Percentiles rank a stretch among this genome's conserved stretches.
Evolutionary conservation across 805 yeast species (phyloP).

Genomic region (Ogataea ramenticola): DNA sequence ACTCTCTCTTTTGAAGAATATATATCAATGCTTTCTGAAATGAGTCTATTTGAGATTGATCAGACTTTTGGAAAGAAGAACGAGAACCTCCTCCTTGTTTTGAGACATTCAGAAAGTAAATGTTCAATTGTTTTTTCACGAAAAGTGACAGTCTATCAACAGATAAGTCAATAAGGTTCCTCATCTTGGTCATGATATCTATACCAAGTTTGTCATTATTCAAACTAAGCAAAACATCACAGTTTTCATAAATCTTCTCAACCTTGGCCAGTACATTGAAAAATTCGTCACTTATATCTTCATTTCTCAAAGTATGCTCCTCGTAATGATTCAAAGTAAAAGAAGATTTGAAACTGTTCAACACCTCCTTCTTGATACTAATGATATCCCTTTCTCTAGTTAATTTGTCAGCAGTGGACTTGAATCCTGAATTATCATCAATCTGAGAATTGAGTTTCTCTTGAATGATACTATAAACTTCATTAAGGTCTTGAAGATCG

Average conservation of each 20-base stretch:
- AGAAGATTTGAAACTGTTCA: conserved; percentile 46
- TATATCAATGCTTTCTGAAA: conserved; percentile 26
- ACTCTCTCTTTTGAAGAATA: conserved; percentile 30
- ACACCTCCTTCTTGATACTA: conserved; percentile 43
- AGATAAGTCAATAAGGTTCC: conserved; percentile 42
- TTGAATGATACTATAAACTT: conserved; percentile 15
- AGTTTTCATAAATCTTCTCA: conserved; percentile 55
- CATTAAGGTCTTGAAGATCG: conserved; percentile 21
- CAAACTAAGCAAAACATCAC: conserved; percentile 63
- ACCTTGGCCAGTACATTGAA: conserved; percentile 55
- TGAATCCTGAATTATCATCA: conserved; percentile 11
- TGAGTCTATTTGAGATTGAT: not conserved
- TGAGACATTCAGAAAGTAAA: conserved; percentile 16
- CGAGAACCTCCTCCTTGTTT: conserved; percentile 2
- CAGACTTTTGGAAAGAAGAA: conserved; percentile 4
- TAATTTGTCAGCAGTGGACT: conserved; percentile 15
- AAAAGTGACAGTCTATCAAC: conserved; percentile 45
- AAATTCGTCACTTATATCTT: conserved; percentile 40
- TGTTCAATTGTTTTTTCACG: conserved; percentile 23
- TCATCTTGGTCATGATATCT: conserved; percentile 54
- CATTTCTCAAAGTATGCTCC: conserved; percentile 45
- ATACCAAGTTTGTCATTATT: conserved; percentile 61
- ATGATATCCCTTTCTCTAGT: conserved; percentile 27
- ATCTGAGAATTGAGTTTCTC: conserved; percentile 21
- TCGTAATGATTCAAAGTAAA: conserved; percentile 71